A percentile compares a stretch with the other conserved stretches of the same genome.
These are phyloP conservation scores for Hypericum androsaemum DNA, from an alignment of 345 rosid genomes.

Conservation along the genomic window DNA sequence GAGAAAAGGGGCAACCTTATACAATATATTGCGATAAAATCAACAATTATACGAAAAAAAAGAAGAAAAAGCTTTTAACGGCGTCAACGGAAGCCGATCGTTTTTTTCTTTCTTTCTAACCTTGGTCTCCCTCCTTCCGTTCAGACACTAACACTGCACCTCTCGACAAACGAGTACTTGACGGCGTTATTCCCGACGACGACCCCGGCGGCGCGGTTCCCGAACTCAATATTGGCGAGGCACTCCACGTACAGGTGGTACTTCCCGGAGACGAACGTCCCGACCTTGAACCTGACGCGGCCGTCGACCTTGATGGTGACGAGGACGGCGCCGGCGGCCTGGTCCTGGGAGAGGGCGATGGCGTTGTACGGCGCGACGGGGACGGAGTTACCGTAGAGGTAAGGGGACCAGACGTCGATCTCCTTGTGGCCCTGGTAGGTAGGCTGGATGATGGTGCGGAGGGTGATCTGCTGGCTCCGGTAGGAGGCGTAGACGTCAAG, in stretches of 20 bases:
- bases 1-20: background rate
- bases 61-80: conserved; percentile 4
- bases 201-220: conserved; percentile 38
- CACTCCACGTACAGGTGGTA: conserved; percentile 64
- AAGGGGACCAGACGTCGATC: conserved; percentile 69
- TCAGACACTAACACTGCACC: conserved; percentile 68
- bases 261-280: conserved; percentile 42
- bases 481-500: conserved; percentile 65
- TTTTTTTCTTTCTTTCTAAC: background rate
- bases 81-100: background rate
- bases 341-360: conserved; percentile 36
- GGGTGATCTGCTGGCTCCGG: conserved; percentile 69
- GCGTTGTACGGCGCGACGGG: conserved; percentile 77
- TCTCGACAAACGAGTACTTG: conserved; percentile 43
- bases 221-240: conserved; percentile 47
- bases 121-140: background rate
- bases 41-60: background rate
- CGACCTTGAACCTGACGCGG: conserved; percentile 76
- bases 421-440: conserved; percentile 63
- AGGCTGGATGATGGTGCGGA: conserved; percentile 37
- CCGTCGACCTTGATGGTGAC: conserved; percentile 66
- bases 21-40: too few relatives aligned
- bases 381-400: conserved; percentile 47
- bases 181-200: conserved; percentile 49
- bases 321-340: conserved; percentile 33